A percentile compares a stretch with the other conserved stretches of the same genome.
Evolutionary conservation across 1,284 basidiomycete genomes (phyloP).

Genomic region (Leccinum colubrinum): DNA sequence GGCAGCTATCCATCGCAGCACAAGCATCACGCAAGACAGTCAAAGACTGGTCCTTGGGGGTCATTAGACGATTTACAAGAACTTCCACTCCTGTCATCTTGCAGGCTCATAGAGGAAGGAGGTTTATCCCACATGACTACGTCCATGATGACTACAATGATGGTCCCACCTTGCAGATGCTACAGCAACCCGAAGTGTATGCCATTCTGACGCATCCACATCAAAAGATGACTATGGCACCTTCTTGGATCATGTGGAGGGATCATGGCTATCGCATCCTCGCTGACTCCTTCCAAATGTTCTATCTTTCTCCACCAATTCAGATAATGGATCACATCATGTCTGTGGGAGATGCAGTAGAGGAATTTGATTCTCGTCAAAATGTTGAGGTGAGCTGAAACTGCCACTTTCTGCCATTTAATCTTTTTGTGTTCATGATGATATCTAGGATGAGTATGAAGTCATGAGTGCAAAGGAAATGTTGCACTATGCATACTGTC

Average conservation of each 20-base stretch:
- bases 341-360: neutral
- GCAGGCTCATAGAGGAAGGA: neutral
- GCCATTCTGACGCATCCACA: neutral
- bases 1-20: neutral
- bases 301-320: slow-evolving; percentile 6
- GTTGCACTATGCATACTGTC: neutral
- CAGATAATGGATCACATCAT: slow-evolving; percentile 13
- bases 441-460: neutral
- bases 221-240: neutral
- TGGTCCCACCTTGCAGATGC: slow-evolving; percentile 11
- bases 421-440: too few species aligned
- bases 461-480: slow-evolving; percentile 13
- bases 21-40: neutral
- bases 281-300: slow-evolving; percentile 12
- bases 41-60: neutral
- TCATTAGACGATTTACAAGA: neutral
- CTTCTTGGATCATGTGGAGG: slow-evolving; percentile 14
- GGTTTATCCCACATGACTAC: neutral
- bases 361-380: too few species aligned
- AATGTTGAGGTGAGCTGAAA: neutral
- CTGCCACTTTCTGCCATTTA: too few species aligned
- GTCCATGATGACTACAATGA: slow-evolving; percentile 12
- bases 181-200: slow-evolving; percentile 8
- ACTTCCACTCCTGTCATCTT: neutral
- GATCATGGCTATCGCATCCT: slow-evolving; percentile 19